phyloP scores from a whole-genome alignment of 108 stramenopile species.

The Aurantiochytrium sp. region DNA sequence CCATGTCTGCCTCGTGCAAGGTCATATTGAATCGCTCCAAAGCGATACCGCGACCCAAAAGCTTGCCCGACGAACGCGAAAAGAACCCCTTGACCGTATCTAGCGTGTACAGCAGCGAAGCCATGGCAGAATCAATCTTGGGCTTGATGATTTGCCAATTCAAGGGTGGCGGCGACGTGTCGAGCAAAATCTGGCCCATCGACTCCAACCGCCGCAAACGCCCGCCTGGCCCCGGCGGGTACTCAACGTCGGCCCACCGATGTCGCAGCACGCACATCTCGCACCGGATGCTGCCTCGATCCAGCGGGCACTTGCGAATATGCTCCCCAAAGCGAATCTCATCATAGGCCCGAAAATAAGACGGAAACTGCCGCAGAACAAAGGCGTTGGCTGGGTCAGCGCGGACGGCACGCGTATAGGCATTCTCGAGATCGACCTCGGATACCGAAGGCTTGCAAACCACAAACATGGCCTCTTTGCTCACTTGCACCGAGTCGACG shows the following conservation, averaged over 20 bases:
- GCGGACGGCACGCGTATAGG: slow-evolving; percentile 41
- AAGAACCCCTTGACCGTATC: background rate
- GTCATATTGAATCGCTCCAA: background rate
- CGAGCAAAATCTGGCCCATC: background rate
- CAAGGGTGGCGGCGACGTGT: background rate
- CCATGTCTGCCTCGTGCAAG: background rate
- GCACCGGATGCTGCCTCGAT: background rate
- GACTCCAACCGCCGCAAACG: background rate
- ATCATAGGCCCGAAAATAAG: slow-evolving; percentile 20
- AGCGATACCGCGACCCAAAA: background rate
- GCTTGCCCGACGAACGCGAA: background rate
- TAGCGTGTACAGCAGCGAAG: background rate
- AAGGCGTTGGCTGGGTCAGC: slow-evolving; percentile 51
- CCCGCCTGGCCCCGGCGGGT: background rate
- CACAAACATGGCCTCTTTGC: slow-evolving; percentile 51
- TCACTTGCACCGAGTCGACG: slow-evolving; percentile 31
- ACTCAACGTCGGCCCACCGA: background rate
- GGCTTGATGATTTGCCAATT: background rate
- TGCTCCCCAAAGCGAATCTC: background rate
- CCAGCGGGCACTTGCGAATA: background rate
- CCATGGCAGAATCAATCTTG: background rate
- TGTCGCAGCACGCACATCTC: background rate
- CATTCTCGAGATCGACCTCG: slow-evolving; percentile 41
- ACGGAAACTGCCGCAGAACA: slow-evolving; percentile 48
- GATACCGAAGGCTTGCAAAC: slow-evolving; percentile 37